Evolutionary conservation across 164 flowering plant species (phyloP).

Genomic region (Cinnamomum micranthum): DNA sequence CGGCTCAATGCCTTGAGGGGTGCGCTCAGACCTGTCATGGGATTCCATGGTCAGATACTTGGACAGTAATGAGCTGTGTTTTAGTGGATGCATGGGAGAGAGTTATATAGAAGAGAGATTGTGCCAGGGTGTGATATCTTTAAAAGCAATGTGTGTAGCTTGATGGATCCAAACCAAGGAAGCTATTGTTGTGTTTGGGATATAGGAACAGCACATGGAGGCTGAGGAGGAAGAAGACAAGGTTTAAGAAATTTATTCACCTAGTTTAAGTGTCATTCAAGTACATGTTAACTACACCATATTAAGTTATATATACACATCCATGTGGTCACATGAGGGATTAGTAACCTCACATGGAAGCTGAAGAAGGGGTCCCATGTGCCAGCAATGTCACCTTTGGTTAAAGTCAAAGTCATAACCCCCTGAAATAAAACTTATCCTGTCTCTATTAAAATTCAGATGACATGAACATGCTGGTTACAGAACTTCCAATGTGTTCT

Average conservation of each 20-base stretch:
- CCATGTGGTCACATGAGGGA: slow-evolving; percentile 6
- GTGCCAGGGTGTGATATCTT: not conserved
- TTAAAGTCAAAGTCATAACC: not conserved
- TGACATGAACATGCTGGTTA: too few species aligned
- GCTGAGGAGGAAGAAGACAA: slow-evolving; percentile 5
- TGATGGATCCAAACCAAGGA: slow-evolving; percentile 7
- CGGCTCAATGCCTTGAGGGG: slow-evolving; percentile 3
- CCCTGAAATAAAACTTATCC: not conserved
- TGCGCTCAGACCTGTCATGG: not conserved
- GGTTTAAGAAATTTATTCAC: not conserved
- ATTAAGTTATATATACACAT: not conserved
- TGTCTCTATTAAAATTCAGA: not conserved
- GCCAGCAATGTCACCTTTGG: not conserved
- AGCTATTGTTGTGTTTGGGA: not conserved
- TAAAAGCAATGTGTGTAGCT: not conserved
- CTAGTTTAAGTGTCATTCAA: not conserved
- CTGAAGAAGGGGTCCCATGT: slow-evolving; percentile 2
- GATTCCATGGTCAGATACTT: not conserved
- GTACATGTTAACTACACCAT: not conserved
- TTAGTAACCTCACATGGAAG: not conserved
- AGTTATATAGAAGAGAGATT: not conserved
- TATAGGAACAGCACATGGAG: slow-evolving; percentile 9
- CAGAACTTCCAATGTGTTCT: too few species aligned
- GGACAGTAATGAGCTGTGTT: not conserved
- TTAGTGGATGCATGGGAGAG: slow-evolving; percentile 2